Conservation (phyloP, 2,329 filamentous ascomycete genomes). For the Claviceps sp. region DNA sequence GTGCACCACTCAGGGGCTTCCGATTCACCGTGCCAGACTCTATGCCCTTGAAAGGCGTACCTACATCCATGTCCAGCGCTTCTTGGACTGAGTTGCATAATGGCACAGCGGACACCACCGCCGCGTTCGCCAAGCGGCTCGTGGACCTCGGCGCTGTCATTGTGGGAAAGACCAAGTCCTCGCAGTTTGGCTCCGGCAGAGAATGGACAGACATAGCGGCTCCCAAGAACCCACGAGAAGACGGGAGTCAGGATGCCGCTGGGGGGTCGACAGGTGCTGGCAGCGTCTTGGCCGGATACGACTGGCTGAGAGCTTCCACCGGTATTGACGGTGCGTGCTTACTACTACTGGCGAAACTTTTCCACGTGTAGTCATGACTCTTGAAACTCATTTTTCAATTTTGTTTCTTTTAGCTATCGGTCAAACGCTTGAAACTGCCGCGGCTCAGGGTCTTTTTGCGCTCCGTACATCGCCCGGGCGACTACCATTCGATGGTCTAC, state of each 20-base stretch:
- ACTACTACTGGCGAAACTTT: not conserved
- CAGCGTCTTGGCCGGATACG: conserved; percentile 24
- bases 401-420: conserved; percentile 7
- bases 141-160: conserved; percentile 46
- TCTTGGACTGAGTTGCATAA: conserved; percentile 43
- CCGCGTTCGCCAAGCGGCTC: conserved; percentile 37
- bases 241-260: conserved; percentile 27
- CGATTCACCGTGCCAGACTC: conserved; percentile 24
- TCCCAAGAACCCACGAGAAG: conserved; percentile 33
- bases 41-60: conserved; percentile 30
- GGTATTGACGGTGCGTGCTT: conserved; percentile 21
- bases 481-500: conserved; percentile 7
- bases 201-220: conserved; percentile 29
- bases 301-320: conserved; percentile 26
- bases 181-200: conserved; percentile 28
- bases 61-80: conserved; percentile 42
- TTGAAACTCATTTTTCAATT: no score
- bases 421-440: conserved; percentile 9
- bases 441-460: conserved; percentile 18
- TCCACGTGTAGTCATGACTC: no score
- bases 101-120: conserved; percentile 27
- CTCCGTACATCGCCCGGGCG: conserved; percentile 11
- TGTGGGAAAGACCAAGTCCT: conserved; percentile 38
- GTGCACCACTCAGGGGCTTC: conserved; percentile 23
- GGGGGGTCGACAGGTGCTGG: conserved; percentile 26